A percentile compares a stretch with the other conserved stretches of the same genome.
Evolutionary conservation across 495 filamentous ascomycete genomes (phyloP).

Genomic region (Entonaema liquescens): DNA sequence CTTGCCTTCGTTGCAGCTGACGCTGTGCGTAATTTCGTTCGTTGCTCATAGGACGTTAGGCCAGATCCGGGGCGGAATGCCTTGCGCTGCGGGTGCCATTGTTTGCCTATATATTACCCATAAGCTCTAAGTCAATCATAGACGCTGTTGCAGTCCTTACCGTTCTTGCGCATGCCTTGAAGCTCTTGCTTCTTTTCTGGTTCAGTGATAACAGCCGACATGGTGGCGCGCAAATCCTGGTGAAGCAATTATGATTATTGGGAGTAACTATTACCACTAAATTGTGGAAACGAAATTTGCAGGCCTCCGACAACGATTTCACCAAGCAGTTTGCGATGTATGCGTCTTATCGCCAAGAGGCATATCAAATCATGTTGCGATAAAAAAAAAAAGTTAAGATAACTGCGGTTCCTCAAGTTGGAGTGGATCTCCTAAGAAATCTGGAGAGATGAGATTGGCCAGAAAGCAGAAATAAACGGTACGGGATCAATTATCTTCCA

Average conservation of each 20-base stretch:
- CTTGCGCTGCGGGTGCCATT: slow-evolving; percentile 85
- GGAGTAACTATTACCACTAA: background rate
- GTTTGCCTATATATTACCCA: slow-evolving; percentile 73
- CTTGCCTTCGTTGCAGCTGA: slow-evolving; percentile 80
- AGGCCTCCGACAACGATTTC: background rate
- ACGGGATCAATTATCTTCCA: slow-evolving; percentile 26
- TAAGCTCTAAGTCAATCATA: background rate
- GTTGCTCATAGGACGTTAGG: slow-evolving; percentile 78
- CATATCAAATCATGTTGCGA: slow-evolving; percentile 12
- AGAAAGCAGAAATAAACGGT: background rate
- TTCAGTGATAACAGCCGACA: slow-evolving; percentile 24
- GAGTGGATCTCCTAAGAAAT: background rate
- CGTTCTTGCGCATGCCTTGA: slow-evolving; percentile 72
- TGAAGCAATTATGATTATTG: background rate
- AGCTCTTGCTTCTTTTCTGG: slow-evolving; percentile 39
- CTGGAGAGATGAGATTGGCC: background rate
- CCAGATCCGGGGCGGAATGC: slow-evolving; percentile 87
- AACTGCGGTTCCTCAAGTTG: background rate
- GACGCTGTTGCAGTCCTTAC: slow-evolving; percentile 47
- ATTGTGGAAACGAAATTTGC: background rate
- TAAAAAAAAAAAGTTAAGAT: slow-evolving; percentile 4
- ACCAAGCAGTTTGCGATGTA: slow-evolving; percentile 10
- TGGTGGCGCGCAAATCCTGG: slow-evolving; percentile 8
- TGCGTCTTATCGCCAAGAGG: slow-evolving; percentile 10
- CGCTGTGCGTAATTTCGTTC: slow-evolving; percentile 69